Base-by-base conservation (phyloP, 2,329 filamentous ascomycete species). In the Coleophoma eucalyptorum region DNA sequence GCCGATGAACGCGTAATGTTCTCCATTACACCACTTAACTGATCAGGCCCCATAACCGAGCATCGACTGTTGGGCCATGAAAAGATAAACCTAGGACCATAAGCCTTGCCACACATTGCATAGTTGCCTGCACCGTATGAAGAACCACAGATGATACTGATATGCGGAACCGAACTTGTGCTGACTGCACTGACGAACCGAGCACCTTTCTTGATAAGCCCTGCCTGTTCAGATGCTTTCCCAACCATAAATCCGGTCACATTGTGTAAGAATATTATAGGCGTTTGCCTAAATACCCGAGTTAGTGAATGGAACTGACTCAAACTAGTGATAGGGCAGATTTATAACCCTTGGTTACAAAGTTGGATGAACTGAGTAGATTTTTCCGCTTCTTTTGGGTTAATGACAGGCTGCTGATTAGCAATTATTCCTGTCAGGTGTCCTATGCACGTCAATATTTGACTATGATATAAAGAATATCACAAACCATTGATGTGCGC, bases 221-320 rank as follows among this genome's bases (percentile, higher is more conserved):
- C 69, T 0, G 67, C 65, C 44, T 69, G 70, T 46, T 76, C 73
- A 4, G 72, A 68, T 51, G 72, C 72, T 4, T 67, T 55, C 4
- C 73, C 73, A 4, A 75, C 72, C 72, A 75, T 75, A 60, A 75
- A 75, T 1, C 72, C 72, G 0, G 73, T 75, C 0, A 75, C 72
- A 41, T 75, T 75, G 57, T 75, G 72, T 0, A 75, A 58, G 59
- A 73, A 75, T 5, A 75, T 59, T 12, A 75, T 73, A 0, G 72
- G 72, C 0, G 56, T 66, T 21, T 64, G 63, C 50, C 69, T 61
- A 47, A 37, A 20, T 15, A 31, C 13, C 31, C 21, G 33, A 16
- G 15, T 16, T 20, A 20, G 33, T 10, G 7, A 20, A 18, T 33
- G 26, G 12, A 37, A 18, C 11, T 13, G 5, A 10, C 6, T 3